Conservation (phyloP, 352 stramenopile species). For the Phytophthora vignae region DNA sequence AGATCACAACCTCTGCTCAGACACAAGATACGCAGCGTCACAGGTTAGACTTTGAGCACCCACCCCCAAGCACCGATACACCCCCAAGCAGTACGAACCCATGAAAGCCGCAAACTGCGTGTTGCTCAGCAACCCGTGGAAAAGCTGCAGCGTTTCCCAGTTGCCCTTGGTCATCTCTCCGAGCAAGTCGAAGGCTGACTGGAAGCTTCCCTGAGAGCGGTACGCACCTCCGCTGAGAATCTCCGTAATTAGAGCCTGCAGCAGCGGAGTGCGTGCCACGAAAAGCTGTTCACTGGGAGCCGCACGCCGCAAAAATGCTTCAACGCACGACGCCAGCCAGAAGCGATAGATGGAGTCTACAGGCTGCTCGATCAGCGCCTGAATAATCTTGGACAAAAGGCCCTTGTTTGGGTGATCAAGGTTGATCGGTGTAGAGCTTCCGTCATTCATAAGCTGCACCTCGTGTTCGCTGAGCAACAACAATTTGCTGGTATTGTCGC, state of each 20-base stretch:
- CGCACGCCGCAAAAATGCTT: slow-evolving; percentile 94
- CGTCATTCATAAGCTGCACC: slow-evolving; percentile 57
- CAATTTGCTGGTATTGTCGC: slow-evolving; percentile 84
- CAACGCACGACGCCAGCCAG: slow-evolving; percentile 96
- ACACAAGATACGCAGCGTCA: slow-evolving; percentile 12
- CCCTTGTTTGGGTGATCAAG: slow-evolving; percentile 79
- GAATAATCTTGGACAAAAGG: slow-evolving; percentile 92
- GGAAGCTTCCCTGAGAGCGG: slow-evolving; percentile 91
- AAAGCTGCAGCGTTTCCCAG: slow-evolving; percentile 86
- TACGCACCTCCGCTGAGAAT: slow-evolving; percentile 86
- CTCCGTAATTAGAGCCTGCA: slow-evolving; percentile 90
- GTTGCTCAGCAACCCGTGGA: slow-evolving; percentile 89
- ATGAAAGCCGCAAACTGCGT: slow-evolving; percentile 93
- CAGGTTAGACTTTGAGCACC: background rate
- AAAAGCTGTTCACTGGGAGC: slow-evolving; percentile 91
- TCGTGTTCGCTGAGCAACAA: slow-evolving; percentile 81
- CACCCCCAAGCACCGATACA: background rate
- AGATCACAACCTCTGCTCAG: slow-evolving; percentile 86
- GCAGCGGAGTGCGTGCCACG: slow-evolving; percentile 87
- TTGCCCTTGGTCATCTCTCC: slow-evolving; percentile 97
- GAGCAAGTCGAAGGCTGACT: slow-evolving; percentile 96
- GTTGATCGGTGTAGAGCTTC: slow-evolving; percentile 59
- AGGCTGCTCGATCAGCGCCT: slow-evolving; percentile 90
- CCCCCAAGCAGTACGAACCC: slow-evolving; percentile 51
- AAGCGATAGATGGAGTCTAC: slow-evolving; percentile 96